phyloP scores from a whole-genome alignment of 768 basidiomycete genomes.

The Termitomyces sp. region DNA sequence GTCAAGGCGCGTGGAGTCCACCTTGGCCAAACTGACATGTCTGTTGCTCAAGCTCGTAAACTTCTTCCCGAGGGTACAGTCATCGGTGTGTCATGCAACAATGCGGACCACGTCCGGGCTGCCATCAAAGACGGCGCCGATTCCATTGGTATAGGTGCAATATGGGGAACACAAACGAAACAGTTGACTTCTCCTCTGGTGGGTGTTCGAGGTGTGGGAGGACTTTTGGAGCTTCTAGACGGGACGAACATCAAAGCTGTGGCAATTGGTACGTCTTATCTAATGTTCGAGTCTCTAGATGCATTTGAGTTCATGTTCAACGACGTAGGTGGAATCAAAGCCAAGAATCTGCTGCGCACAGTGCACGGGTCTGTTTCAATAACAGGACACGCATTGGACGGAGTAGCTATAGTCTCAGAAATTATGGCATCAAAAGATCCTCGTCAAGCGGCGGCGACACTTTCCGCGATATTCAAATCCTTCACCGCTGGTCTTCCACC shows the following conservation, averaged over 20 bases:
- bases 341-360: conserved; percentile 70
- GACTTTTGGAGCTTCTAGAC: conserved; percentile 62
- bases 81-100: conserved; percentile 81
- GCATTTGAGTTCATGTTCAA: neutral
- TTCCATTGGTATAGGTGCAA: conserved; percentile 86
- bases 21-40: conserved; percentile 87
- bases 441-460: conserved; percentile 41
- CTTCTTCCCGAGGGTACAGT: conserved; percentile 70
- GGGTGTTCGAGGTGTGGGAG: conserved; percentile 72
- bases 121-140: conserved; percentile 71
- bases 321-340: conserved; percentile 79
- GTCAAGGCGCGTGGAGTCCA: conserved; percentile 79
- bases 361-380: conserved; percentile 68
- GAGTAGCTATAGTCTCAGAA: conserved; percentile 87
- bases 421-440: conserved; percentile 71
- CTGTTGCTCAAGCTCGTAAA: conserved; percentile 58
- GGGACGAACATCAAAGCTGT: conserved; percentile 69
- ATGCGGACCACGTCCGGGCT: conserved; percentile 55
- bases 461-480: conserved; percentile 40
- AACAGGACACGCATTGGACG: conserved; percentile 62
- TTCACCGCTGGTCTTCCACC: conserved; percentile 34
- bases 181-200: conserved; percentile 59
- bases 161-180: conserved; percentile 83
- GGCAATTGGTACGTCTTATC: conserved; percentile 67
- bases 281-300: neutral